Conservation (phyloP, 495 filamentous ascomycete genomes). For the Penicillium bovifimosum region DNA sequence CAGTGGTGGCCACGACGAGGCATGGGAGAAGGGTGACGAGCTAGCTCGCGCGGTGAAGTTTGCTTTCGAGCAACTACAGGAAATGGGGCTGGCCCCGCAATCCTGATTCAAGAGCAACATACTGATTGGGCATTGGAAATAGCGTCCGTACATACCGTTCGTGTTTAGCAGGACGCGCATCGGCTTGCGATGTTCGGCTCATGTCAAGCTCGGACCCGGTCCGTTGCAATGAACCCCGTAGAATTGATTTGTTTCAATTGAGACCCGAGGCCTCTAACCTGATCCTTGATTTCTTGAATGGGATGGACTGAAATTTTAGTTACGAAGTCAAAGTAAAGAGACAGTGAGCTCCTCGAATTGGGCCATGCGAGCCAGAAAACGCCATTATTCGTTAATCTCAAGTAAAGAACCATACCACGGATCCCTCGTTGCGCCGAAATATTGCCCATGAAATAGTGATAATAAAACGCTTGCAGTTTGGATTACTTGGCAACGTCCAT, state of each 20-base stretch:
- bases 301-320: conserved; percentile 14
- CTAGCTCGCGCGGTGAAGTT: conserved; percentile 39
- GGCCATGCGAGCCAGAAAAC: conserved; percentile 18
- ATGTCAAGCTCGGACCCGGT: background rate
- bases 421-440: conserved; percentile 32
- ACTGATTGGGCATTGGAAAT: background rate
- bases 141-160: background rate
- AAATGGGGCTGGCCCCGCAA: conserved; percentile 23
- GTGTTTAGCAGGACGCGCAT: background rate
- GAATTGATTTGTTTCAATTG: conserved; percentile 10
- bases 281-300: background rate
- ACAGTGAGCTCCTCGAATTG: conserved; percentile 11
- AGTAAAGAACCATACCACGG: conserved; percentile 16
- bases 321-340: conserved; percentile 21
- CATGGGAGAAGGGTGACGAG: conserved; percentile 49
- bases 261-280: background rate
- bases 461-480: background rate
- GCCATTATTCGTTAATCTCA: conserved; percentile 28
- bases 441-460: conserved; percentile 14
- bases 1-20: conserved; percentile 59
- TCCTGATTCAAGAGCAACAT: background rate
- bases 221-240: background rate
- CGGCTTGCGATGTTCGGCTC: background rate
- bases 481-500: conserved; percentile 41
- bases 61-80: conserved; percentile 29